Evolutionary conservation across 1,284 basidiomycete genomes (phyloP).

Genomic region (Pulveroboletus sp.): DNA sequence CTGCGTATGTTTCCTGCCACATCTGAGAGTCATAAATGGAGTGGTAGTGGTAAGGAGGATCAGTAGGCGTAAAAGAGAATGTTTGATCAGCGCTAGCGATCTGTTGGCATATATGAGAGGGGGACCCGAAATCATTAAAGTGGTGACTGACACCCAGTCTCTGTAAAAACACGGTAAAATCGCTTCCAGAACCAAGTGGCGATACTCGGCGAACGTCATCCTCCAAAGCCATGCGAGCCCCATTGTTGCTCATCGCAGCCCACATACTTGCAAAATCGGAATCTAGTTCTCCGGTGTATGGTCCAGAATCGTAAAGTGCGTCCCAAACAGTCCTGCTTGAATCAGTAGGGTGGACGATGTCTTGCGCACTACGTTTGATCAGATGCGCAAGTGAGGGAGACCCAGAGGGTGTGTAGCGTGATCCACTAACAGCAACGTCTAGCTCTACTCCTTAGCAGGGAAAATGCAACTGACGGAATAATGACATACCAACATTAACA

Average conservation of each 20-base stretch:
- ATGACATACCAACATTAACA: slow-evolving; percentile 68
- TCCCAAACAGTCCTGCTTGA: slow-evolving; percentile 61
- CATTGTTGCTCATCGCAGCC: slow-evolving; percentile 23
- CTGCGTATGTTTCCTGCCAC: slow-evolving; percentile 76
- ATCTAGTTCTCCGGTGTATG: slow-evolving; percentile 39
- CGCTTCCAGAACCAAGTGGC: slow-evolving; percentile 56
- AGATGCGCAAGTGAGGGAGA: slow-evolving; percentile 82
- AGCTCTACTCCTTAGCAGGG: slow-evolving; percentile 13
- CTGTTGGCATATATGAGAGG: slow-evolving; percentile 32
- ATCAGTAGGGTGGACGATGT: slow-evolving; percentile 64
- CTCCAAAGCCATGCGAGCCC: slow-evolving; percentile 20
- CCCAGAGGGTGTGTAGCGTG: slow-evolving; percentile 49
- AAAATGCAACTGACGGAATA: background rate
- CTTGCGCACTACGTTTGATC: slow-evolving; percentile 61
- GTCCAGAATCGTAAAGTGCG: slow-evolving; percentile 53
- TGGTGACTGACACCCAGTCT: slow-evolving; percentile 41
- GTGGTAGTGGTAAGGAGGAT: slow-evolving; percentile 78
- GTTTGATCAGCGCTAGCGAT: slow-evolving; percentile 42
- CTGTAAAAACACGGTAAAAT: slow-evolving; percentile 81
- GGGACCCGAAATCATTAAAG: slow-evolving; percentile 10
- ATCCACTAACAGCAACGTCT: slow-evolving; percentile 69
- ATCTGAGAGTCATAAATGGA: slow-evolving; percentile 78
- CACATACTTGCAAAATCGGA: slow-evolving; percentile 31
- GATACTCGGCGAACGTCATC: slow-evolving; percentile 27
- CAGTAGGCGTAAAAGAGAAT: slow-evolving; percentile 38